Evolutionary conservation across 306 rosid species (phyloP), one percentile per base, ranked within the genome.

Genomic region (Comarum palustre): DNA sequence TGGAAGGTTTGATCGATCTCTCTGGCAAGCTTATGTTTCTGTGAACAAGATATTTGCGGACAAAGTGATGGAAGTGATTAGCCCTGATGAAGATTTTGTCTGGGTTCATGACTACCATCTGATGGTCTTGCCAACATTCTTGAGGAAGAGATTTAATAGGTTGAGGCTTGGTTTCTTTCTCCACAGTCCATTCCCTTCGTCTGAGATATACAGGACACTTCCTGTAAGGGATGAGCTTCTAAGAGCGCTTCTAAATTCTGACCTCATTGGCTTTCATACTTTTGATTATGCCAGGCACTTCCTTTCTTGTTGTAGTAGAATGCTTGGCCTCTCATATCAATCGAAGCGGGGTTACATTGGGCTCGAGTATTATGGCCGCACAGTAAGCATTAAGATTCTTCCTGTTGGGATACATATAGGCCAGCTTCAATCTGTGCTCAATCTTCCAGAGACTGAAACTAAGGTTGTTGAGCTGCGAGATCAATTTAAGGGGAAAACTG

Each of bases 81-180:
- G 74, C 81, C 90, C 90, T 1, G 88, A 86, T 32, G 90, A 86
- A 29, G 90, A 86, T 62, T 86, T 74, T 57, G 90, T 92, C 48
- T 92, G 97, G 97, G 90, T 92, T 79, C 97, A 92, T 83, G 97
- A 92, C 68, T 92, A 92, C 84, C 97, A 92, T 78, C 70, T 92
- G 87, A 89, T 92, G 97, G 92, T 92, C 72, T 83, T 92, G 78
- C 96, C 97, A 27, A 92, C 97, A n/a, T 89, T 92, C 80, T 79
- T 92, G 84, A 86, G 97, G 74, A 92, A 86, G 81, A 81, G 90
- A 73, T 86, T 84, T 59, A 84, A 86, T 68, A 64, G 86, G 59
- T 65, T 74, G 76, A 84, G 62, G 74, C 90, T 86, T 24, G 90
- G 88, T 20, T 86, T 86, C 76, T 86, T 86, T 77, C 89, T 87